These are phyloP conservation scores for Trametes cinnabarina DNA, from an alignment of 768 basidiomycete genomes.

Conservation along the genomic window DNA sequence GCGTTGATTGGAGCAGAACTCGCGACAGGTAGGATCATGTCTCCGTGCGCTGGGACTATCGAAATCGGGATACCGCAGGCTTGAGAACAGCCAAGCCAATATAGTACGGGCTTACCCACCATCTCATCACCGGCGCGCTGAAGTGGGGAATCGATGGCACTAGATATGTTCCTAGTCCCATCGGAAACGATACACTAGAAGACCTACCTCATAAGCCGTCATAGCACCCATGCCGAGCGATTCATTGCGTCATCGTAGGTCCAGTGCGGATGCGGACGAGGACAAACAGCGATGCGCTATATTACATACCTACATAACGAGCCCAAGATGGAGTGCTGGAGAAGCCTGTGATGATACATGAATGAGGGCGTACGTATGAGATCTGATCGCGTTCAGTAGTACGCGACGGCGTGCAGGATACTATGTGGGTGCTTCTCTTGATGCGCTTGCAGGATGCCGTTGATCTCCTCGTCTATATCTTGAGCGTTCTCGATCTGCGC, in stretches of 20 bases:
- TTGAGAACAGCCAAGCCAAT: no score
- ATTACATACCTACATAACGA: conserved; percentile 4
- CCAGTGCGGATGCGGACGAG: background rate
- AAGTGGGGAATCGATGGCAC: background rate
- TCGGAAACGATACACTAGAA: background rate
- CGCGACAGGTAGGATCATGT: no score
- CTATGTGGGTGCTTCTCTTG: conserved; percentile 90
- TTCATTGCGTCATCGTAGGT: conserved; percentile 6
- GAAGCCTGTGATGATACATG: conserved; percentile 9
- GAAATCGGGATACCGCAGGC: no score
- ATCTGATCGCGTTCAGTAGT: conserved; percentile 56
- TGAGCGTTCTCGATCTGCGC: conserved; percentile 76
- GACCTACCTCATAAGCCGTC: background rate
- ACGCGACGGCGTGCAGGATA: conserved; percentile 87
- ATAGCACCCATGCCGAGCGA: conserved; percentile 1
- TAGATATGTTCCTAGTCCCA: background rate
- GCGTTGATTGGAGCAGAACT: no score
- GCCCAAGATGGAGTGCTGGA: background rate
- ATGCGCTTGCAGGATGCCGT: conserved; percentile 78
- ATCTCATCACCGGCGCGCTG: background rate
- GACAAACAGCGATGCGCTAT: conserved; percentile 2
- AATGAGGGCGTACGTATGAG: background rate
- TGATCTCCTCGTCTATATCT: conserved; percentile 92
- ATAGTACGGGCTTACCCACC: background rate
- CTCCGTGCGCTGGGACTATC: no score